phyloP scores from a whole-genome alignment of 768 basidiomycete species.

The Kwoniella heveanensis region DNA sequence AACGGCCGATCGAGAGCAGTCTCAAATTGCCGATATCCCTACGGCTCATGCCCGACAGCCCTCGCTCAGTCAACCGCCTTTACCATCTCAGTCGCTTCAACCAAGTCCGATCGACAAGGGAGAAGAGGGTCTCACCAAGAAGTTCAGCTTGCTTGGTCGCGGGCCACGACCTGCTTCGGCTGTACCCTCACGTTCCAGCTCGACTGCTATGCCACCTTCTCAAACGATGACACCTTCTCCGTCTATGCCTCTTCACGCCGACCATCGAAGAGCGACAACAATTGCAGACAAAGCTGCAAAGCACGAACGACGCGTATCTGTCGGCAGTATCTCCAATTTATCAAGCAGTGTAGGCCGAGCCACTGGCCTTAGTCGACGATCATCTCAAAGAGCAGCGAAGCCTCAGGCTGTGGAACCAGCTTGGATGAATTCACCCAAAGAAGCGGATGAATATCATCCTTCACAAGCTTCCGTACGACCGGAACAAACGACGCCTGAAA shows the following conservation, averaged over 20 bases:
- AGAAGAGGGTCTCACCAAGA: conserved; percentile 27
- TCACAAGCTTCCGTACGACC: conserved; percentile 15
- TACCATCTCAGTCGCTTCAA: conserved; percentile 63
- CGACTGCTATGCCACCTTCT: conserved; percentile 11
- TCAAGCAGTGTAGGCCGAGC: conserved; percentile 34
- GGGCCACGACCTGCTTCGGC: conserved; percentile 17
- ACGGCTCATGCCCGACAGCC: conserved; percentile 37
- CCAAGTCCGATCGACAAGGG: conserved; percentile 42
- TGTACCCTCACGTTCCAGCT: conserved; percentile 15
- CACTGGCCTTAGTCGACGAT: conserved; percentile 25
- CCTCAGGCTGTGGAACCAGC: conserved; percentile 13
- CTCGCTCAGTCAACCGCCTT: conserved; percentile 31
- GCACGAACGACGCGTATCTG: conserved; percentile 50
- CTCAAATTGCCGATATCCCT: conserved; percentile 45
- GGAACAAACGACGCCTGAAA: conserved; percentile 17
- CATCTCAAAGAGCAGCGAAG: conserved; percentile 27
- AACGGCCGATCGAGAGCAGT: conserved; percentile 49
- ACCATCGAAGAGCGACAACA: conserved; percentile 38
- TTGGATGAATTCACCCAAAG: conserved; percentile 26
- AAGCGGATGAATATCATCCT: conserved; percentile 24
- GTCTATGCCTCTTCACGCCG: conserved; percentile 59
- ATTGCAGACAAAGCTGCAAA: conserved; percentile 34
- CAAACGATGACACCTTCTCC: conserved; percentile 25
- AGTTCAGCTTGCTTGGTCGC: conserved; percentile 38
- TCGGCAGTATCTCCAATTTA: conserved; percentile 44